phyloP scores from a whole-genome alignment of 2,329 filamentous ascomycete species.

The Penicillium sp. region DNA sequence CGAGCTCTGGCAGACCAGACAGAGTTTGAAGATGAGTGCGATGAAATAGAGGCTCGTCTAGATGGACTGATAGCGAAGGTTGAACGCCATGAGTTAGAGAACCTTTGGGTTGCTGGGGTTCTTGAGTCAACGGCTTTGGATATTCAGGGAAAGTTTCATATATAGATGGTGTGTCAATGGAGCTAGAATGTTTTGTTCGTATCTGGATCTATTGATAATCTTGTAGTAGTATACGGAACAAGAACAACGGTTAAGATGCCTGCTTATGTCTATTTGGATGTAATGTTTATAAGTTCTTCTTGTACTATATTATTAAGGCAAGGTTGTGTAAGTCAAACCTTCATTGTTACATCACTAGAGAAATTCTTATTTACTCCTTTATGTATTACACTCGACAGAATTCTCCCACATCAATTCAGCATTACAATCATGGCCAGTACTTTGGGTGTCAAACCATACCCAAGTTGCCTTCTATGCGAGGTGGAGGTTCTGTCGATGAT shows the following conservation, averaged over 20 bases:
- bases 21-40: not conserved
- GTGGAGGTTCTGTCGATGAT: not conserved
- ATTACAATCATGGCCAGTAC: not conserved
- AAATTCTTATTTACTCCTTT: not conserved
- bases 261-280: no score
- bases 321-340: not conserved
- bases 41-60: not conserved
- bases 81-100: not conserved
- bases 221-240: no score
- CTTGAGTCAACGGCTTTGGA: not conserved
- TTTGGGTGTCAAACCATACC: not conserved
- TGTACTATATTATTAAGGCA: no score
- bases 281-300: no score
- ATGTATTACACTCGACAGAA: not conserved
- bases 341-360: not conserved
- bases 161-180: not conserved
- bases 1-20: not conserved
- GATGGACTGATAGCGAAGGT: not conserved
- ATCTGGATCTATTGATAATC: no score
- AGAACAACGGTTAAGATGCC: no score
- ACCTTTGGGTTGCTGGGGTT: not conserved
- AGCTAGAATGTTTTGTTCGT: not conserved
- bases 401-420: not conserved
- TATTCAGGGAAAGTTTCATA: not conserved
- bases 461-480: constrained; percentile 6